Evolutionary conservation across 805 yeast genomes (phyloP), one percentile per base, ranked within the genome.

Genomic region (Danielozyma ontarioensis): DNA sequence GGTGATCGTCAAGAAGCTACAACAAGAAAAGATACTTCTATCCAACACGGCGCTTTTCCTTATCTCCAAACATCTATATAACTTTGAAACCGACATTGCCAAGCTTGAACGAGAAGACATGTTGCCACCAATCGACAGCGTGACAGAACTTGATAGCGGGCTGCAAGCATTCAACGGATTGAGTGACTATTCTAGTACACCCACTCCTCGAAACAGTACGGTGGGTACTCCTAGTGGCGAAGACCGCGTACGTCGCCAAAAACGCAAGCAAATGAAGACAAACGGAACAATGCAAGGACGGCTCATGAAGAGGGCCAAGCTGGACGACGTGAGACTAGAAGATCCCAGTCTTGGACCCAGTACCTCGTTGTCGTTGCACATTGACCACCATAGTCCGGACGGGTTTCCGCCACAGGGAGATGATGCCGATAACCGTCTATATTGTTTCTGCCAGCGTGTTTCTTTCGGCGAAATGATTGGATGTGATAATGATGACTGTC

Each of bases 401-500:
- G 27, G 17, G 16, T 11, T 23, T 17, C 27, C 51, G 40, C 27
- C 46, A 77, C 46, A 48, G 17, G 67, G 66, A 10, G 72, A 66
- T 28, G 72, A 64, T 41, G 66, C 70, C 0, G 72, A 67, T 39
- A 56, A 50, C 28, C 52, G 51, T 32, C 36, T 55, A 33, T 90
- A 90, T 56, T 90, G 98, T 57, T 83, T 84, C 62, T 90, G 98
- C 53, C 94, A 87, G 52, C 87, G 89, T 45, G 94, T 84, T 0
- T 88, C 97, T 0, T 86, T 82, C 59, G 98, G 98, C 16, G 86
- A 81, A 48, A 90, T 90, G 98, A 86, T 90, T 44, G 97, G 93
- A 0, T 90, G 98, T 61, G 98, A 90, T 54, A 84, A 87, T 42
- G 83, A 82, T 16, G 79, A 82, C 46, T 93, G 98, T 65, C 76